Evolutionary conservation across 2,329 filamentous ascomycete genomes (phyloP).

Genomic region (Metarhizium sp.): DNA sequence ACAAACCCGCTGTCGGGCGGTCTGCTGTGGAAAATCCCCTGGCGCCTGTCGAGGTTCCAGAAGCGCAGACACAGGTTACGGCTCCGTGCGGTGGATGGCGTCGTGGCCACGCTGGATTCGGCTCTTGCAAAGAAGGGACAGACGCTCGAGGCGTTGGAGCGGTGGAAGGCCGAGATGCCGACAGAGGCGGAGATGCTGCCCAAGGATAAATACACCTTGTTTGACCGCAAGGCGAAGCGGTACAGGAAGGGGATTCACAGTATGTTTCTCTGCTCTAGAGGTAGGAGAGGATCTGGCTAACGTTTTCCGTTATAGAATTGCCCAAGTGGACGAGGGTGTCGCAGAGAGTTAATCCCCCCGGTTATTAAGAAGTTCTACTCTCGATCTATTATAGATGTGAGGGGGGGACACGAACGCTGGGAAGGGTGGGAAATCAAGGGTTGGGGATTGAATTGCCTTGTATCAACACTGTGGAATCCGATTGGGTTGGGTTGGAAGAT

Average conservation of each 20-base stretch:
- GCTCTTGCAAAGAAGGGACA: slow-evolving; percentile 67
- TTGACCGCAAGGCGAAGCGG: slow-evolving; percentile 89
- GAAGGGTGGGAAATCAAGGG: not conserved
- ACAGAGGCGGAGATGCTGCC: slow-evolving; percentile 92
- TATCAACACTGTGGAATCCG: too few species aligned
- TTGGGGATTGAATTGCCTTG: slow-evolving; percentile 1
- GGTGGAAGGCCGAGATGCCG: slow-evolving; percentile 95
- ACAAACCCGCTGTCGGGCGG: slow-evolving; percentile 69
- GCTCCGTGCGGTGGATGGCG: slow-evolving; percentile 73
- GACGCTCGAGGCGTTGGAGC: slow-evolving; percentile 67
- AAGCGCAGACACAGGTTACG: slow-evolving; percentile 80
- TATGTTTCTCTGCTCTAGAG: slow-evolving; percentile 38
- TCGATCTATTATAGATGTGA: not conserved
- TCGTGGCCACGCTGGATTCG: slow-evolving; percentile 74
- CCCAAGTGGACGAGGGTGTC: slow-evolving; percentile 94
- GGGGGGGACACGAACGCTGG: not conserved
- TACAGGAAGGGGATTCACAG: slow-evolving; percentile 98
- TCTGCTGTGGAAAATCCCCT: slow-evolving; percentile 94
- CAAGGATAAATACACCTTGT: slow-evolving; percentile 95
- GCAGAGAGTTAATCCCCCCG: slow-evolving; percentile 86
- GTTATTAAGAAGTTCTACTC: slow-evolving; percentile 52
- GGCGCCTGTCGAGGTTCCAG: slow-evolving; percentile 85
- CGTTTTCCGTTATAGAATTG: slow-evolving; percentile 43
- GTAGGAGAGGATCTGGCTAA: not conserved
- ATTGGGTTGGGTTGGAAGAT: too few species aligned